A percentile compares a stretch with the other conserved stretches of the same genome.
These are phyloP conservation scores for Sugiyamaella smithiae DNA, from an alignment of 805 yeast species.

Conservation along the genomic window DNA sequence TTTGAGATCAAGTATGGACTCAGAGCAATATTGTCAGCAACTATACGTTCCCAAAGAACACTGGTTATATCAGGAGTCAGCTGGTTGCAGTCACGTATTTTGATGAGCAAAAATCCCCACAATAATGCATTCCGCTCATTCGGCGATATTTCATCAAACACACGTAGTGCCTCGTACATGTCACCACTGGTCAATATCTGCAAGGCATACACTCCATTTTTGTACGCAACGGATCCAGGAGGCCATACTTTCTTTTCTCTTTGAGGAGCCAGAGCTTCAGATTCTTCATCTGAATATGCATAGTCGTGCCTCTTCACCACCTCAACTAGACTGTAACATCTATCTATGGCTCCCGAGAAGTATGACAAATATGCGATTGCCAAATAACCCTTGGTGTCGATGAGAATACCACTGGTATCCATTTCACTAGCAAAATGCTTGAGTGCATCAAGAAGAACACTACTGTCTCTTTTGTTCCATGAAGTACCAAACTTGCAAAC, in stretches of 20 bases:
- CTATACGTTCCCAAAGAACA: conserved; percentile 20
- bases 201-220: conserved; percentile 20
- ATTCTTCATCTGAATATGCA: conserved; percentile 22
- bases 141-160: conserved; percentile 14
- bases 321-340: conserved; percentile 4
- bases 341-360: background rate
- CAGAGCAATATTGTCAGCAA: conserved; percentile 12
- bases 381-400: conserved; percentile 33
- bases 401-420: conserved; percentile 10
- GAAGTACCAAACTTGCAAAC: conserved; percentile 28
- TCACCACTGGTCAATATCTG: conserved; percentile 16
- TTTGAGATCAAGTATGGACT: conserved; percentile 13
- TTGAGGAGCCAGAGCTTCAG: conserved; percentile 7
- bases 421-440: conserved; percentile 24
- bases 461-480: conserved; percentile 23
- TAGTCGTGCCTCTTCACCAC: conserved; percentile 21
- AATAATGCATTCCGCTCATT: conserved; percentile 17
- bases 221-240: conserved; percentile 22
- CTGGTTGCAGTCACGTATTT: conserved; percentile 20
- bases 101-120: conserved; percentile 28
- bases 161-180: conserved; percentile 17
- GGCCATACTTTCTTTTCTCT: background rate
- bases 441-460: conserved; percentile 27
- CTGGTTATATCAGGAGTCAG: conserved; percentile 23
- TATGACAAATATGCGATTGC: conserved; percentile 27